Evolutionary conservation across 2,329 filamentous ascomycete species (phyloP), one percentile per base, ranked within the genome.

Genomic region (Esteya vermicola): DNA sequence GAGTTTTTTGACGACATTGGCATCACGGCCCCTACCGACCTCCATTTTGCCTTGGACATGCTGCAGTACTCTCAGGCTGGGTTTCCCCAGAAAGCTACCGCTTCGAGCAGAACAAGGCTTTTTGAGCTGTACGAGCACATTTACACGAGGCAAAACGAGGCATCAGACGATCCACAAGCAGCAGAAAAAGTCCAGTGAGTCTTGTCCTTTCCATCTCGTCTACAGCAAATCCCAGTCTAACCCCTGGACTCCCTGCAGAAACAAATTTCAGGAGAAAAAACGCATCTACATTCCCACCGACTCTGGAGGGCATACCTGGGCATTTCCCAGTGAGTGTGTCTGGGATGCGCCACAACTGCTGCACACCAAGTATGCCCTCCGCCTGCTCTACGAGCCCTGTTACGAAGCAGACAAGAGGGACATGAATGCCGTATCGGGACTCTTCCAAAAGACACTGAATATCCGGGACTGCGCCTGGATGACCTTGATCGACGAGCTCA

Each of bases 121-220:
- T 49, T 46, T 26, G 33, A 36, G 14, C 33, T 51, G 20, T 51
- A 51, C 22, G 16, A 42, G 10, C 36, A 48, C 20, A 48, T 51
- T 28, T 8, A 33, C 5, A 18, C 9, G 8, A 19, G 14, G n/a
- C 13, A 20, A 22, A 20, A n/a, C 12, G 35, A 37, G 16, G n/a
- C n/a, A n/a, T 6, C 4, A 23, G 27, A 31, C 32, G 40, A 19
- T 14, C 28, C 27, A 10, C 19, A 26, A 21, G 20, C 19, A 4
- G 8, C 3, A 13, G 8, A 14, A 1, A 22, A 18, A 9, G 40
- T 45, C 19, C 16, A 33, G 43, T 42, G 33, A 26, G 16, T 33
- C 13, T 19, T 8, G 6, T 7, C 12, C n/a, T 19, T 18, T 18
- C 31, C 18, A 33, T 33, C n/a, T 18, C 14, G 6, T 14, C 28